Base-by-base conservation (phyloP, 2,329 filamentous ascomycete species). In the Colletotrichum lentis region DNA sequence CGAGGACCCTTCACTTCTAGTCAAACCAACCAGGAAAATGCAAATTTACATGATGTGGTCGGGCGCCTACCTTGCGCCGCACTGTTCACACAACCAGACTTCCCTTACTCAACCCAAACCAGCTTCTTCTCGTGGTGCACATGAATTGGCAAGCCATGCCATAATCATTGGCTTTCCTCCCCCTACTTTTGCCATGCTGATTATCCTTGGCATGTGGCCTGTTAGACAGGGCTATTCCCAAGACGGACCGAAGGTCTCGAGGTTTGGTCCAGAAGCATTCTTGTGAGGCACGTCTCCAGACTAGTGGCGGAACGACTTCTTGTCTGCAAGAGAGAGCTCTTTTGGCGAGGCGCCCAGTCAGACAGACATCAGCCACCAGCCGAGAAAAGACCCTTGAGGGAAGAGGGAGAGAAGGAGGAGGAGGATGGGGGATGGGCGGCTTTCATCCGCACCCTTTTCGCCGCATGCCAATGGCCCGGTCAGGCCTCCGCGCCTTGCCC, bases 211-310 rank as follows among this genome's bases (percentile, higher is more conserved):
- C 49, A 66, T 52, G 20, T 52, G 62, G 14, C 41, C 49, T 57
- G 24, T 5, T 53, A 24, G 22, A 37, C 14, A 1, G 20, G 22
- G 18, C 65, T 47, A 52, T 49, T 24, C 62, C 65, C 16, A 67
- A 67, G 43, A 37, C 64, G 52, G 59, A 12, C 24, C 5, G 10
- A n/a, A 24, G 52, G 54, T 67, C 64, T 56, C 35, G 52, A 24
- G 61, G 41, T 14, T 47, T 49, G 61, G 65, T 39, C 61, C 54
- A 64, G 65, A 67, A 54, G 49, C 60, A 64, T 67, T 52, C 41
- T 24, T 54, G 24, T 10, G 20, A 37, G 61, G 14, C 27, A 44
- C 14, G 24, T 50, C 22, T 22, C 35, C 35, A 24, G 22, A 43
- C 47, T 60, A 49, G 54, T 59, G 61, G 61, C 49, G 46, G 53